Conservation (phyloP, 352 stramenopile species). For the Globisporangium spinosum region DNA sequence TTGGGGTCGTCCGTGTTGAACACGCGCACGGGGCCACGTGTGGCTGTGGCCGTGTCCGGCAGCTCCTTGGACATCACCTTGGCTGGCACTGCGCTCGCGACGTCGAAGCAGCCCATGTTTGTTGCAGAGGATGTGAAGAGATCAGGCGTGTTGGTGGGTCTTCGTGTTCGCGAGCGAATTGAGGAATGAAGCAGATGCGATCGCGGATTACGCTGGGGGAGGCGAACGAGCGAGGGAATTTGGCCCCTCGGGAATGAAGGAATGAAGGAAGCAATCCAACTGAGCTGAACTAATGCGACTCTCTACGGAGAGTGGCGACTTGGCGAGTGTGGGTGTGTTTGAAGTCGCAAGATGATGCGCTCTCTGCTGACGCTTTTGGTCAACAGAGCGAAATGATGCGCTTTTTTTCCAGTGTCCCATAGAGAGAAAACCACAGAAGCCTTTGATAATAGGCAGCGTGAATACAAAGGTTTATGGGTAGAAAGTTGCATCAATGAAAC, state of each 20-base stretch:
- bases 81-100: neutral
- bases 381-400: neutral
- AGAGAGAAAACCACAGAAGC: neutral
- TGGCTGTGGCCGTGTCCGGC: slow-evolving; percentile 22
- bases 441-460: neutral
- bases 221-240: too few relatives aligned
- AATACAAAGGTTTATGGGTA: neutral
- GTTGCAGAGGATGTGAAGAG: neutral
- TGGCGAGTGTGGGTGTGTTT: neutral
- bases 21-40: slow-evolving; percentile 27
- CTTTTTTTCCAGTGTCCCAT: neutral
- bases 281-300: neutral
- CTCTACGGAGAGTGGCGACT: neutral
- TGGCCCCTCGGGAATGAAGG: neutral
- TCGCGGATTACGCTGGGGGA: neutral
- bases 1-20: slow-evolving; percentile 12
- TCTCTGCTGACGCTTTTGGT: neutral
- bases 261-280: neutral
- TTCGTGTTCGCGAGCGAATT: neutral
- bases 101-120: slow-evolving; percentile 12
- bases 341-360: neutral
- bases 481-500: too few relatives aligned
- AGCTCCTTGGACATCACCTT: slow-evolving; percentile 16
- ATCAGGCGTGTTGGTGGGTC: neutral
- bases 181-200: neutral